These are phyloP conservation scores for Trametes polyzona DNA, from an alignment of 1,284 basidiomycete genomes.

Conservation along the genomic window DNA sequence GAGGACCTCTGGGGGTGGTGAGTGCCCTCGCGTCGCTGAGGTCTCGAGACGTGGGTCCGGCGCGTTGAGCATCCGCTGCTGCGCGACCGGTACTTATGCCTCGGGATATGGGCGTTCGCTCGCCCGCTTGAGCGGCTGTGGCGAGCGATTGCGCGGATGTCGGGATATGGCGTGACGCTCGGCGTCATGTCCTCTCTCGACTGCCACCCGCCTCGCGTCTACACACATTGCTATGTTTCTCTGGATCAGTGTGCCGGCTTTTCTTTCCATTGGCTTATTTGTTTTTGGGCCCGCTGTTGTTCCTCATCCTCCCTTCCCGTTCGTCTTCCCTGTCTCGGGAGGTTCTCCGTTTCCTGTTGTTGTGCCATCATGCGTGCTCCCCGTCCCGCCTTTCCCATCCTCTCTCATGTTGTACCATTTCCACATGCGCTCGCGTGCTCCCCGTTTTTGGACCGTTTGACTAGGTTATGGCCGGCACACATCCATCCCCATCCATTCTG, in stretches of 20 bases:
- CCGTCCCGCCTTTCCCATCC: not conserved
- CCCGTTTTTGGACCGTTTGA: not conserved
- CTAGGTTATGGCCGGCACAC: constrained; percentile 19
- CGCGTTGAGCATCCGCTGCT: not conserved
- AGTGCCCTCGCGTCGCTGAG: not conserved
- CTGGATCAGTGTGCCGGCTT: constrained; percentile 13
- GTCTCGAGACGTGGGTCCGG: not conserved
- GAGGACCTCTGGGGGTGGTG: constrained; percentile 30
- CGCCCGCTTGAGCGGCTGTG: constrained; percentile 9
- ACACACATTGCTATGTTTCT: not conserved
- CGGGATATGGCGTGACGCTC: constrained; percentile 23
- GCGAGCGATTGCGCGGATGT: constrained; percentile 22
- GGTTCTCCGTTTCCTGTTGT: constrained; percentile 1
- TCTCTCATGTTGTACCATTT: constrained; percentile 12
- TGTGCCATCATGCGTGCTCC: constrained; percentile 13
- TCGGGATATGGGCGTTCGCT: not conserved
- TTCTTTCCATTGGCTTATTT: constrained; percentile 4
- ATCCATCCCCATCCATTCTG: not conserved
- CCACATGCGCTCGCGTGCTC: not conserved
- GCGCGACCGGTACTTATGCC: constrained; percentile 5
- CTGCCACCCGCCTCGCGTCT: not conserved
- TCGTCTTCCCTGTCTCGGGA: not conserved
- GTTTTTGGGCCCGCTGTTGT: constrained; percentile 5
- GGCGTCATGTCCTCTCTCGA: not conserved
- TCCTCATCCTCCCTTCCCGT: not conserved